Conservation (phyloP, 164 flowering plant genomes). For the Cinnamomum chago region DNA sequence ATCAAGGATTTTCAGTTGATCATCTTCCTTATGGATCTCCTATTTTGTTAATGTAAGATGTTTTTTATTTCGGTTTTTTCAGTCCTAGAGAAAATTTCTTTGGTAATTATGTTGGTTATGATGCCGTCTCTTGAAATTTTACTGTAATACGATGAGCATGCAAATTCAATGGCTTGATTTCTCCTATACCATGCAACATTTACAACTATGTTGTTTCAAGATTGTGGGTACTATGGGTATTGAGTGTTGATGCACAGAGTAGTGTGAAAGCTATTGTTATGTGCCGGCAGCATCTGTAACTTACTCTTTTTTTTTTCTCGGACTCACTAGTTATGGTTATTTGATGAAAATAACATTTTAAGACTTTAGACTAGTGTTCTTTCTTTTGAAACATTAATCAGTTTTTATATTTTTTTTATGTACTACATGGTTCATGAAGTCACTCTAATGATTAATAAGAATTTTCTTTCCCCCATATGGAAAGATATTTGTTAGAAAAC, state of each 20-base stretch:
- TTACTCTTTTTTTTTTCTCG: too few species aligned
- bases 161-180: neutral
- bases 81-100: neutral
- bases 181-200: too few species aligned
- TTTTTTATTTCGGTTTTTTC: neutral
- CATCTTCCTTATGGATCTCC: conserved; percentile 23
- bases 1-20: conserved; percentile 12
- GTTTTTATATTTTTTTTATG: too few species aligned
- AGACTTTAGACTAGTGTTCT: neutral
- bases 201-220: neutral
- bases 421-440: too few species aligned
- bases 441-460: neutral
- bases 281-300: neutral
- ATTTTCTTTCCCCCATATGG: neutral
- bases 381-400: too few species aligned
- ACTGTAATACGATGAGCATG: neutral
- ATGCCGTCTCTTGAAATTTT: neutral
- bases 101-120: neutral
- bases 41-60: conserved; percentile 43
- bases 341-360: neutral
- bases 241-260: neutral
- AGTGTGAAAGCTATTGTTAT: neutral
- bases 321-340: neutral
- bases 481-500: too few species aligned
- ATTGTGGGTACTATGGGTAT: neutral